phyloP scores from a whole-genome alignment of 2,329 filamentous ascomycete species.

The Fusarium hostae region DNA sequence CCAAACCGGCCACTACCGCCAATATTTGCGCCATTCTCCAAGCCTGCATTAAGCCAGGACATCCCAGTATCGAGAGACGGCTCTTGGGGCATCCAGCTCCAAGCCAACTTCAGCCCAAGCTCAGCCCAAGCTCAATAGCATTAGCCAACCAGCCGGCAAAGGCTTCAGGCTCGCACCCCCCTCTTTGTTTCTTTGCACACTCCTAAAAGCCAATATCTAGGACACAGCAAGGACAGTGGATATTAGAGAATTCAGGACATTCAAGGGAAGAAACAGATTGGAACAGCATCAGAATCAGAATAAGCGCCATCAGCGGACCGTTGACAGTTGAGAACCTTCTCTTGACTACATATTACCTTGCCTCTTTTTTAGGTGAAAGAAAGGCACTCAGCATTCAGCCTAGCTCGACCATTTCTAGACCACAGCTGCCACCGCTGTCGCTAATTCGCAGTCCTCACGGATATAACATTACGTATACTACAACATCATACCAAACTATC shows the following conservation, averaged over 20 bases:
- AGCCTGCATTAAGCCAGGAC: slow-evolving; percentile 11
- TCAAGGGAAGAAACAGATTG: not conserved
- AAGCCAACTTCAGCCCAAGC: slow-evolving; percentile 28
- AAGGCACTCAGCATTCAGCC: not conserved
- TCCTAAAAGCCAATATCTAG: slow-evolving; percentile 1
- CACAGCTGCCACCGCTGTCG: slow-evolving; percentile 1
- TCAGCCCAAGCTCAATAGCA: slow-evolving; percentile 26
- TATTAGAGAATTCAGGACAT: not conserved
- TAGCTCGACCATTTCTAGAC: not conserved
- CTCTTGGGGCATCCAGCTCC: slow-evolving; percentile 23
- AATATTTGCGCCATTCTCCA: slow-evolving; percentile 1
- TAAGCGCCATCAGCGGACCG: not conserved
- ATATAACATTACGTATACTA: not conserved
- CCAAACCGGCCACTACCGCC: not conserved
- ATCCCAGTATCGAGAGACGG: slow-evolving; percentile 6
- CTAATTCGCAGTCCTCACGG: not conserved
- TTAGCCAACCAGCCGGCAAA: slow-evolving; percentile 22
- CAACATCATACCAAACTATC: not conserved
- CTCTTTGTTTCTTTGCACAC: slow-evolving; percentile 15
- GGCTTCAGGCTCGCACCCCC: slow-evolving; percentile 26
- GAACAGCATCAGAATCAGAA: not conserved
- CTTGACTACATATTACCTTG: not conserved
- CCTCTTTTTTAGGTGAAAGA: not conserved
- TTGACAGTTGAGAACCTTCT: not conserved
- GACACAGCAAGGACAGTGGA: slow-evolving; percentile 1